Conservation (phyloP, 2,329 filamentous ascomycete species). For the Cercospora sp. region DNA sequence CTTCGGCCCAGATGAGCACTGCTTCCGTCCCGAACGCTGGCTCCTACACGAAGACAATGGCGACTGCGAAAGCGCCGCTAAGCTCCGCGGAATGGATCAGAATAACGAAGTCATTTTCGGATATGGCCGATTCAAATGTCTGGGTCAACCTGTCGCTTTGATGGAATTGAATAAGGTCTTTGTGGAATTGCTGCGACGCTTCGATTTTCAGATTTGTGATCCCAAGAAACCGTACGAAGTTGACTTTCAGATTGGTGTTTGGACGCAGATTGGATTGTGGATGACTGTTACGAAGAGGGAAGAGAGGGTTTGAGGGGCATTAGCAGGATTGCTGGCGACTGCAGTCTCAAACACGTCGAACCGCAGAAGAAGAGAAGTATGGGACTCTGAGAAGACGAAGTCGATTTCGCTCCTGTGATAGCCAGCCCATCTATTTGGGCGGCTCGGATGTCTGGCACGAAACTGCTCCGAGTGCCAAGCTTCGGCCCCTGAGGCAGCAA, state of each 20-base stretch:
- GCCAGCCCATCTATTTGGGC: neutral
- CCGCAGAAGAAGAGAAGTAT: too few relatives aligned
- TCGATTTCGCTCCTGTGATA: too few relatives aligned
- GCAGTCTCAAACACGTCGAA: too few relatives aligned
- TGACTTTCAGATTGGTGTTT: slow-evolving; percentile 12
- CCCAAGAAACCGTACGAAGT: slow-evolving; percentile 8
- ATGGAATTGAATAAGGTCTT: slow-evolving; percentile 35
- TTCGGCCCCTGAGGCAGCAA: neutral
- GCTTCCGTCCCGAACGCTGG: slow-evolving; percentile 22
- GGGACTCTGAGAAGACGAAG: too few relatives aligned
- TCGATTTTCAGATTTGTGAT: slow-evolving; percentile 13
- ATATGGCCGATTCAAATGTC: slow-evolving; percentile 31
- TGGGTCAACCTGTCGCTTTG: slow-evolving; percentile 36
- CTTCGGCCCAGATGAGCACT: slow-evolving; percentile 12
- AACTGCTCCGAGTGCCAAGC: neutral
- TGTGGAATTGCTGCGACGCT: slow-evolving; percentile 11
- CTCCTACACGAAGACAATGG: slow-evolving; percentile 9
- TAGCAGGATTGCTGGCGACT: too few relatives aligned
- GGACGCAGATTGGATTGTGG: slow-evolving; percentile 20
- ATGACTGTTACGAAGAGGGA: slow-evolving; percentile 6
- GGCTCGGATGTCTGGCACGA: neutral
- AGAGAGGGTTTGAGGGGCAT: neutral
- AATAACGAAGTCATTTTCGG: slow-evolving; percentile 33
- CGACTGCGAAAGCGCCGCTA: slow-evolving; percentile 10
- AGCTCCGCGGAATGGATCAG: slow-evolving; percentile 14